Evolutionary conservation across 2,329 filamentous ascomycete genomes (phyloP).

Genomic region (Fusarium sacchari): DNA sequence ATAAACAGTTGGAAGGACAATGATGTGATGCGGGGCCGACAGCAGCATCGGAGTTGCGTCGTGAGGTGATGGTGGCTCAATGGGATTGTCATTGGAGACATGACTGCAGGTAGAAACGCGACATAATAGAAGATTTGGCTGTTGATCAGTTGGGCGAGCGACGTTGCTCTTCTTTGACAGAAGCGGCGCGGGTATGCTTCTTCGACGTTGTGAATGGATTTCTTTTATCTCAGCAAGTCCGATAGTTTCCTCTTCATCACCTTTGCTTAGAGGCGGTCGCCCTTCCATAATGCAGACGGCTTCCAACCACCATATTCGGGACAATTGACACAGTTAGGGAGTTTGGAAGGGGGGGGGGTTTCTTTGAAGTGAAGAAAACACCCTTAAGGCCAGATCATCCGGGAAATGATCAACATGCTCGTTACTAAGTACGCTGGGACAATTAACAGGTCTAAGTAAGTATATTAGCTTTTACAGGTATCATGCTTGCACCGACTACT

Average conservation of each 20-base stretch:
- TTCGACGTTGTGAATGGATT: not conserved
- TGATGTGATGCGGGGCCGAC: not conserved
- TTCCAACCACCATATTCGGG: not conserved
- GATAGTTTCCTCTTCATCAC: fast-evolving
- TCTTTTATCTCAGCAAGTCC: not conserved
- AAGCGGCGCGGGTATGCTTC: not conserved
- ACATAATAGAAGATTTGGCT: not conserved
- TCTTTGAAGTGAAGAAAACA: fast-evolving
- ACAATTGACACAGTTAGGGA: not conserved
- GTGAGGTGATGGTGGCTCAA: fast-evolving
- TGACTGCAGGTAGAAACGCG: not conserved
- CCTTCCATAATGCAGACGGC: not conserved
- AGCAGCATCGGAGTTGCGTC: not conserved
- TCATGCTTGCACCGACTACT: not conserved
- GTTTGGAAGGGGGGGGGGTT: fast-evolving
- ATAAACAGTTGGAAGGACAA: not conserved
- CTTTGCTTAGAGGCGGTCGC: not conserved
- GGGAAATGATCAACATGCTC: fast-evolving
- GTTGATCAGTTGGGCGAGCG: not conserved
- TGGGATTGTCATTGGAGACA: too few species aligned
- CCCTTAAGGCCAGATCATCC: not conserved
- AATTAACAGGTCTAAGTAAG: not conserved
- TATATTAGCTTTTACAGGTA: fast-evolving
- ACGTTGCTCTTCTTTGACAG: not conserved
- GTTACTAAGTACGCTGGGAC: not conserved